Percentiles rank a stretch among this genome's conserved stretches.
phyloP scores from a whole-genome alignment of 2,329 filamentous ascomycete species.

The Hypoxylon rubiginosum region DNA sequence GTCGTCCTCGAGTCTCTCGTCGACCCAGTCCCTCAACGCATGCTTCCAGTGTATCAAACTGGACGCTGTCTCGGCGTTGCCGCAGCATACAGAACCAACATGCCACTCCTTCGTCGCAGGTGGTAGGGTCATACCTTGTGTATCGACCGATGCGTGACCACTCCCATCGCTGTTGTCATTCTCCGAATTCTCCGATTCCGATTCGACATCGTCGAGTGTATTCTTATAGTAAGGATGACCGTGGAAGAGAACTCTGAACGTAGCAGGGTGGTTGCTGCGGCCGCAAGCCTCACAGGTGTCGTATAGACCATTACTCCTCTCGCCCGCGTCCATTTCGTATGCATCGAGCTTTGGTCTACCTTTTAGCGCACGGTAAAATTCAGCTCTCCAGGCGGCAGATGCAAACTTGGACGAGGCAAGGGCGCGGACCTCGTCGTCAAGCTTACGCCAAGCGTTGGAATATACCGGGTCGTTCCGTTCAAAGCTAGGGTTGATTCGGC shows the following conservation, averaged over 20 bases:
- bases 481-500: conserved; percentile 80
- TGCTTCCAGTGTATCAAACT: conserved; percentile 81
- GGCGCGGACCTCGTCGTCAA: conserved; percentile 78
- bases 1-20: conserved; percentile 69
- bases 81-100: conserved; percentile 58
- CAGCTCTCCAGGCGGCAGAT: conserved; percentile 76
- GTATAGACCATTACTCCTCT: conserved; percentile 52
- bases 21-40: conserved; percentile 79
- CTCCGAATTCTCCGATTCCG: conserved; percentile 51
- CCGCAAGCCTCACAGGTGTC: conserved; percentile 79
- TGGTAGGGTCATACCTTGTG: conserved; percentile 56
- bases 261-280: conserved; percentile 75
- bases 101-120: conserved; percentile 57
- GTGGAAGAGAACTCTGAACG: conserved; percentile 71
- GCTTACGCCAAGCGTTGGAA: conserved; percentile 75
- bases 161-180: conserved; percentile 51
- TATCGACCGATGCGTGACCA: conserved; percentile 52
- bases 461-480: conserved; percentile 73
- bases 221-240: conserved; percentile 76
- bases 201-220: conserved; percentile 74
- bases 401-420: conserved; percentile 78
- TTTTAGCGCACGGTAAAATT: conserved; percentile 75
- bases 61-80: conserved; percentile 76
- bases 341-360: conserved; percentile 73
- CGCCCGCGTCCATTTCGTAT: conserved; percentile 57